Conservation (phyloP, 305 asterid species). For the Lippia alba region DNA sequence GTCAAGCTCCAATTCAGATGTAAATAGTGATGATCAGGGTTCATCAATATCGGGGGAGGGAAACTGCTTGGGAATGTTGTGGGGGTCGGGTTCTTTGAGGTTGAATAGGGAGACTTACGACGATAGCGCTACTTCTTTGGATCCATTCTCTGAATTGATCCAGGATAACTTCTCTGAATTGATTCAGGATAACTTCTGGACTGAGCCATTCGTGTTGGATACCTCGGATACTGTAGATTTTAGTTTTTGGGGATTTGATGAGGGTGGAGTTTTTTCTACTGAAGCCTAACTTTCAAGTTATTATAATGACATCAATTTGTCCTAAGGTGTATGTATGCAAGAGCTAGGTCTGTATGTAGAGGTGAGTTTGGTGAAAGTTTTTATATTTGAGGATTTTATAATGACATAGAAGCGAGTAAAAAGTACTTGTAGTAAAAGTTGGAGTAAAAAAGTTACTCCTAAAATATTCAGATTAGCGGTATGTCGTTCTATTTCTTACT, state of each 20-base stretch:
- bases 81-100: not conserved
- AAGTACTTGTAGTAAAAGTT: too few species aligned
- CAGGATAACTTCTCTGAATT: not conserved
- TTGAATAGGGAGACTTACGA: not conserved
- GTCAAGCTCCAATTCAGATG: slow-evolving; percentile 27
- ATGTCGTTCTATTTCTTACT: too few species aligned
- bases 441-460: too few species aligned
- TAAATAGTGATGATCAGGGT: slow-evolving; percentile 27
- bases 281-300: not conserved
- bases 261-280: not conserved
- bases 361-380: too few species aligned
- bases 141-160: not conserved
- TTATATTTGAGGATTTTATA: too few species aligned
- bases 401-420: too few species aligned
- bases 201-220: slow-evolving; percentile 6
- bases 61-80: not conserved
- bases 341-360: not conserved
- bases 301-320: not conserved
- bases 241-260: not conserved
- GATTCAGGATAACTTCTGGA: not conserved
- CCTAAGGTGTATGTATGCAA: not conserved
- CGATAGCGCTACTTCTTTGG: not conserved
- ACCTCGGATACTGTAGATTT: not conserved
- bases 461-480: too few species aligned
- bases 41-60: not conserved